Conservation (phyloP, 2,329 filamentous ascomycete species). For the Clarireedia hainanense region DNA sequence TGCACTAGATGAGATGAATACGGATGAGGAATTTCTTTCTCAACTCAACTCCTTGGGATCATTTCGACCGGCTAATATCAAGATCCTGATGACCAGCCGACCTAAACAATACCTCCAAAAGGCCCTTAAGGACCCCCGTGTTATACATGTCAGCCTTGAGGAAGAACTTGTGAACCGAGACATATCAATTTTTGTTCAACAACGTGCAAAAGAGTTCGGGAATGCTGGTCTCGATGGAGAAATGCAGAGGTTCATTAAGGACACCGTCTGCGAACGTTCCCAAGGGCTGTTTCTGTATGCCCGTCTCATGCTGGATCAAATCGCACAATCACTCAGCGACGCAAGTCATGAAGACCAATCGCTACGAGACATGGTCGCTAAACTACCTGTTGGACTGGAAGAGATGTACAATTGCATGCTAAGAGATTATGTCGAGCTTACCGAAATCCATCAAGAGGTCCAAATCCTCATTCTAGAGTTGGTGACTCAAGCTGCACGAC, state of each 20-base stretch:
- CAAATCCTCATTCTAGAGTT: conserved; percentile 19
- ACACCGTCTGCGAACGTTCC: not conserved
- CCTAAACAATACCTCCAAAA: conserved; percentile 29
- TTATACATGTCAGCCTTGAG: conserved; percentile 33
- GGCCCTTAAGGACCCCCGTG: conserved; percentile 22
- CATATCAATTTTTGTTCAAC: conserved; percentile 5
- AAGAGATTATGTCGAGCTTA: conserved; percentile 9
- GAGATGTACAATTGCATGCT: conserved; percentile 24
- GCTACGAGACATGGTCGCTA: not conserved
- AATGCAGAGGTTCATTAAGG: not conserved
- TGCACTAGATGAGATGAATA: conserved; percentile 43
- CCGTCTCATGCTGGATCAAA: conserved; percentile 6
- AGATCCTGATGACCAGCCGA: conserved; percentile 38
- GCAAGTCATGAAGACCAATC: not conserved
- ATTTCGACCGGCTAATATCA: conserved; percentile 29
- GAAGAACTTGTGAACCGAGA: conserved; percentile 32
- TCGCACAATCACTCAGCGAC: not conserved
- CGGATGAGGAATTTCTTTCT: conserved; percentile 30
- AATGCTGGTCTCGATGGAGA: not conserved
- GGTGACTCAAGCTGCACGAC: conserved; percentile 19
- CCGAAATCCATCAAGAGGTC: conserved; percentile 3
- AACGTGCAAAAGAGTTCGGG: not conserved
- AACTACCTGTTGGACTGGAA: conserved; percentile 19
- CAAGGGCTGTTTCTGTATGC: conserved; percentile 8
- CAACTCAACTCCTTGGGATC: conserved; percentile 29